Evolutionary conservation across 225 moss, liverwort and hornwort genomes (phyloP).

Genomic region (Polytrichum commune): DNA sequence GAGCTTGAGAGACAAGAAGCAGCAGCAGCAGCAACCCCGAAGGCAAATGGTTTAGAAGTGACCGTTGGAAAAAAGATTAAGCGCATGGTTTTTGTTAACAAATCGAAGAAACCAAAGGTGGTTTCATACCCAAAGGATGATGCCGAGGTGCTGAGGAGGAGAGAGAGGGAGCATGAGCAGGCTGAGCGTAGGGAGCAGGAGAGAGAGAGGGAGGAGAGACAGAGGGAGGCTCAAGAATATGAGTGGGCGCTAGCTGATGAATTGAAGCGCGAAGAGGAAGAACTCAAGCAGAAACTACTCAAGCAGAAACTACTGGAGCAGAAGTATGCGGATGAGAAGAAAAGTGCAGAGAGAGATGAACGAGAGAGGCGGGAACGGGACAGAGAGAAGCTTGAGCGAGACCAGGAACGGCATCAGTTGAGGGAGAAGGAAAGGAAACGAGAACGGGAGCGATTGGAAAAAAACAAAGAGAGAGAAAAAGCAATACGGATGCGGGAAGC

Average conservation of each 20-base stretch:
- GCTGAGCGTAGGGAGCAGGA: slow-evolving; percentile 40
- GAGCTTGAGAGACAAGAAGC: slow-evolving; percentile 18
- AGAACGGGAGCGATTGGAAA: slow-evolving; percentile 12
- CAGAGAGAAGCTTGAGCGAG: slow-evolving; percentile 17
- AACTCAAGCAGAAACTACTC: slow-evolving; percentile 7
- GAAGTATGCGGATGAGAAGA: slow-evolving; percentile 7
- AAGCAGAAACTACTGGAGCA: background rate
- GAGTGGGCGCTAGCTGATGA: slow-evolving; percentile 1
- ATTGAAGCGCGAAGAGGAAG: slow-evolving; percentile 20
- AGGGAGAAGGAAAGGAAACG: slow-evolving; percentile 34
- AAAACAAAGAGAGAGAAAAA: slow-evolving; percentile 11
- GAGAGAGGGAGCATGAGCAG: slow-evolving; percentile 33
- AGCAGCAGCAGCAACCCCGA: slow-evolving; percentile 12
- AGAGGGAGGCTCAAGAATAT: slow-evolving; percentile 22
- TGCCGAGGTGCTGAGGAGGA: slow-evolving; percentile 36
- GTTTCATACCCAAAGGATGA: slow-evolving; percentile 38
- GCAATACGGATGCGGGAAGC: slow-evolving; percentile 10
- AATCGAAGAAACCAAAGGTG: slow-evolving; percentile 38
- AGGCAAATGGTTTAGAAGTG: slow-evolving; percentile 22
- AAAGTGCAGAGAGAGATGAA: slow-evolving; percentile 20
- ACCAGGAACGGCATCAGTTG: slow-evolving; percentile 23
- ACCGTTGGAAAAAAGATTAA: slow-evolving; percentile 23
- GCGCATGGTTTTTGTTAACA: slow-evolving; percentile 31
- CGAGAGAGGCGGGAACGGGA: slow-evolving; percentile 7
- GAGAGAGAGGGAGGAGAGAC: slow-evolving; percentile 40